These are phyloP conservation scores for Coemansia sp. DNA, from an alignment of 192 early-diverging fungal species.

Conservation along the genomic window DNA sequence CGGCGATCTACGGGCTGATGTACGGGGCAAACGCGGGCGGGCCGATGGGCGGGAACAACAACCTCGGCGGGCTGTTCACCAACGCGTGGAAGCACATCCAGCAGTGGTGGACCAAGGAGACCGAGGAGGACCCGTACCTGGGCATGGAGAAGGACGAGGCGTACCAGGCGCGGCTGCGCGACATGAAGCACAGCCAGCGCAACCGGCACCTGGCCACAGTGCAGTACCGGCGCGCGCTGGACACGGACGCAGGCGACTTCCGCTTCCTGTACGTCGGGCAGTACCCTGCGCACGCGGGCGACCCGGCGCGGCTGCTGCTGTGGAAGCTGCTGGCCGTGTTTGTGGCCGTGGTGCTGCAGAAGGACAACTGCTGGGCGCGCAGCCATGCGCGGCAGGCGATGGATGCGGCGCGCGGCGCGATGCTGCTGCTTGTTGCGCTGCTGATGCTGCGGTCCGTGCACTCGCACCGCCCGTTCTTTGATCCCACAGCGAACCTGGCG, in stretches of 20 bases:
- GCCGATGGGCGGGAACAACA: neutral
- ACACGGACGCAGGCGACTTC: constrained; percentile 57
- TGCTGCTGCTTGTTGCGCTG: constrained; percentile 54
- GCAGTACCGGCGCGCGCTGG: constrained; percentile 54
- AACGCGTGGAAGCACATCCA: constrained; percentile 34
- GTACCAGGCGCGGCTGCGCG: constrained; percentile 48
- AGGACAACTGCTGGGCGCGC: constrained; percentile 64
- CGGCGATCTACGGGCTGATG: constrained; percentile 28
- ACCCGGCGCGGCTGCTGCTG: constrained; percentile 58
- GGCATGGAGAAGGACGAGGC: constrained; percentile 49
- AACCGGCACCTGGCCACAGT: constrained; percentile 56
- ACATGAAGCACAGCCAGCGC: constrained; percentile 43
- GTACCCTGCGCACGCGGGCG: constrained; percentile 49
- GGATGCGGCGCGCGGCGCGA: constrained; percentile 48
- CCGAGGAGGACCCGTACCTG: constrained; percentile 33
- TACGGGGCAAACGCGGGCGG: constrained; percentile 14
- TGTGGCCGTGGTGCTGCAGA: constrained; percentile 50
- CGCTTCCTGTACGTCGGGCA: constrained; percentile 61
- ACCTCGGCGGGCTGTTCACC: constrained; percentile 7
- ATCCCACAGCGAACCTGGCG: constrained; percentile 56
- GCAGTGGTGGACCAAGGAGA: constrained; percentile 20
- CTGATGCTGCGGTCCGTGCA: constrained; percentile 58
- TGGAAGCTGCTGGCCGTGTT: constrained; percentile 56
- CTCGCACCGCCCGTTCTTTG: constrained; percentile 58
- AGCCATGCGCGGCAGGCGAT: constrained; percentile 43